Evolutionary conservation across 768 basidiomycete species (phyloP).

Genomic region (Mycena leptocephala): DNA sequence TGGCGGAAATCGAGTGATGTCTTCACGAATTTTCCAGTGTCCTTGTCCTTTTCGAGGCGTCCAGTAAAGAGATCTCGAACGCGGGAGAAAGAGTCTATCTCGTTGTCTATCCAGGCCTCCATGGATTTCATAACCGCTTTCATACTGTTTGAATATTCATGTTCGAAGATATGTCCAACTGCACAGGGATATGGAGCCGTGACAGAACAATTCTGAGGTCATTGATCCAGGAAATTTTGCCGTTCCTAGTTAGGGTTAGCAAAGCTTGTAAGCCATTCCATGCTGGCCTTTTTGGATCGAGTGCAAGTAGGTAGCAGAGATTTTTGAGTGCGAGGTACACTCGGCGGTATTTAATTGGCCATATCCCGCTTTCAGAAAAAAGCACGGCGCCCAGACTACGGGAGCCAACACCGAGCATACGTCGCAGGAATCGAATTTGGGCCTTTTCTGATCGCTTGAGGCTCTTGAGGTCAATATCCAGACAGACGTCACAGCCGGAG

Average conservation of each 20-base stretch:
- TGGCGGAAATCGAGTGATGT: constrained; percentile 8
- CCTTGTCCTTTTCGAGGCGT: too few relatives aligned
- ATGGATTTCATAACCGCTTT: neutral
- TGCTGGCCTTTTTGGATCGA: neutral
- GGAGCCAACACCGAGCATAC: neutral
- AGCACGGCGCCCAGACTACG: neutral
- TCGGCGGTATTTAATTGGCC: neutral
- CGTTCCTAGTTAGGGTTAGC: too few relatives aligned
- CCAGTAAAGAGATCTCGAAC: neutral
- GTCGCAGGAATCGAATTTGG: neutral
- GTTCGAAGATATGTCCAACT: neutral
- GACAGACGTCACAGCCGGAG: neutral
- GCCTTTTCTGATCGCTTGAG: neutral
- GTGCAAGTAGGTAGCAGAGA: neutral
- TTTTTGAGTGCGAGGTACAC: neutral
- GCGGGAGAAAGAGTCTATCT: neutral
- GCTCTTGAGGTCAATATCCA: neutral
- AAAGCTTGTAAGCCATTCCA: too few relatives aligned
- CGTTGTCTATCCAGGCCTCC: constrained; percentile 13
- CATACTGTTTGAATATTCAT: neutral
- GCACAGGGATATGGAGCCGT: neutral
- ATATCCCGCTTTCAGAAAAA: too few relatives aligned
- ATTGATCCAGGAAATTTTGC: neutral
- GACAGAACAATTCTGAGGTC: neutral
- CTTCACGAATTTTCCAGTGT: neutral